These are phyloP conservation scores for Sextonia rubra DNA, from an alignment of 164 flowering plant genomes.

Conservation along the genomic window DNA sequence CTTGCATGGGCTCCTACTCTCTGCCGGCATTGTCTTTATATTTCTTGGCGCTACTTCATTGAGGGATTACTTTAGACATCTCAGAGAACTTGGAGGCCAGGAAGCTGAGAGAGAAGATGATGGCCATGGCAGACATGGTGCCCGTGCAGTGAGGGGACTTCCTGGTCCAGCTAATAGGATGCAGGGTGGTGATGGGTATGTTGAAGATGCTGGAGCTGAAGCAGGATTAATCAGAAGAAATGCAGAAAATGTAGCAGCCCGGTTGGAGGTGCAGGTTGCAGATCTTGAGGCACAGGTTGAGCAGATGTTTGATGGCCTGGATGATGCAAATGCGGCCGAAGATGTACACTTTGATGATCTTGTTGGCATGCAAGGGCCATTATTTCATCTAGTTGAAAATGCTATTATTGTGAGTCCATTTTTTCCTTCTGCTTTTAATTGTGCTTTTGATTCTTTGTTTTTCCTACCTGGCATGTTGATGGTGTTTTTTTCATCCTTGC, in stretches of 20 bases:
- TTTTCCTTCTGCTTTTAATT: too few species aligned
- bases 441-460: too few species aligned
- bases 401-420: constrained; percentile 79
- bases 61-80: constrained; percentile 90
- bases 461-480: too few species aligned
- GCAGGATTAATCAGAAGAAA: constrained; percentile 79
- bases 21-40: constrained; percentile 93
- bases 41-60: constrained; percentile 96
- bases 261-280: constrained; percentile 96
- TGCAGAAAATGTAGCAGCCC: constrained; percentile 94
- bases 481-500: too few species aligned
- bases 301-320: constrained; percentile 98
- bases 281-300: constrained; percentile 97
- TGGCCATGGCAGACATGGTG: constrained; percentile 73
- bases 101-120: constrained; percentile 95
- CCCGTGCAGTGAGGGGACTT: constrained; percentile 71
- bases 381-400: constrained; percentile 95
- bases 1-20: constrained; percentile 91
- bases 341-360: constrained; percentile 98
- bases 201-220: constrained; percentile 64
- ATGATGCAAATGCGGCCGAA: constrained; percentile 99
- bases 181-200: constrained; percentile 61
- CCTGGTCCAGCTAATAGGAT: constrained; percentile 65
- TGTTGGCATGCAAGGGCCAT: constrained; percentile 99
- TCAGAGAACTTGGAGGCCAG: constrained; percentile 85